phyloP scores from a whole-genome alignment of 345 rosid genomes.

The Ailanthus altissimus region DNA sequence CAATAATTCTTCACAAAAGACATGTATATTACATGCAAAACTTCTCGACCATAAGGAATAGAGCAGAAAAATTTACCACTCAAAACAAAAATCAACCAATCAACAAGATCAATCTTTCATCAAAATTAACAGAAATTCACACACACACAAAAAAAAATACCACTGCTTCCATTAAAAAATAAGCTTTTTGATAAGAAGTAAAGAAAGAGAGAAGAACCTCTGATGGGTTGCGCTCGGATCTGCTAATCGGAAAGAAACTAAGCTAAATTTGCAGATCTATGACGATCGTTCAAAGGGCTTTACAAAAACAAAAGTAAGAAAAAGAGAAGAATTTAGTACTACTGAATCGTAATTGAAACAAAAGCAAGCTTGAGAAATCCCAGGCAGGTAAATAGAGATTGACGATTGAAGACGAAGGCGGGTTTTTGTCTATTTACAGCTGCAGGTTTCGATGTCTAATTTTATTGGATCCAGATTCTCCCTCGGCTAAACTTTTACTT shows the following conservation, averaged over 20 bases:
- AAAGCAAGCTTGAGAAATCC: slow-evolving; percentile 15
- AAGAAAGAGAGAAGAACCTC: neutral
- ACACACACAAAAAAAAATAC: neutral
- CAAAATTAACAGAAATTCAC: neutral
- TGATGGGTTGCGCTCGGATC: slow-evolving; percentile 13
- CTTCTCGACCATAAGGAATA: neutral
- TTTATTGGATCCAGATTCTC: too few species aligned
- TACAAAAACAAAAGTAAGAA: neutral
- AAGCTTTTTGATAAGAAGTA: neutral
- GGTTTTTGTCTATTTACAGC: slow-evolving; percentile 7
- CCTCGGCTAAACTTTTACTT: too few species aligned
- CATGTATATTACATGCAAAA: neutral
- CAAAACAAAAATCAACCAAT: neutral
- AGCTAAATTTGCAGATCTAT: slow-evolving; percentile 14
- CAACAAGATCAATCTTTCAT: neutral
- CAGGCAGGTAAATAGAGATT: neutral
- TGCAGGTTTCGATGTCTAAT: neutral
- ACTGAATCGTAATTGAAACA: slow-evolving; percentile 13
- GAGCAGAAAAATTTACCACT: neutral
- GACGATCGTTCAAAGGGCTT: slow-evolving; percentile 24
- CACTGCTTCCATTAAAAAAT: neutral
- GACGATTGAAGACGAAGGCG: neutral
- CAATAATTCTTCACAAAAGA: neutral
- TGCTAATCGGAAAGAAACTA: neutral
- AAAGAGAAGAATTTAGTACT: neutral